Conservation (phyloP, 495 filamentous ascomycete species). For the Chaetomium fimeti region DNA sequence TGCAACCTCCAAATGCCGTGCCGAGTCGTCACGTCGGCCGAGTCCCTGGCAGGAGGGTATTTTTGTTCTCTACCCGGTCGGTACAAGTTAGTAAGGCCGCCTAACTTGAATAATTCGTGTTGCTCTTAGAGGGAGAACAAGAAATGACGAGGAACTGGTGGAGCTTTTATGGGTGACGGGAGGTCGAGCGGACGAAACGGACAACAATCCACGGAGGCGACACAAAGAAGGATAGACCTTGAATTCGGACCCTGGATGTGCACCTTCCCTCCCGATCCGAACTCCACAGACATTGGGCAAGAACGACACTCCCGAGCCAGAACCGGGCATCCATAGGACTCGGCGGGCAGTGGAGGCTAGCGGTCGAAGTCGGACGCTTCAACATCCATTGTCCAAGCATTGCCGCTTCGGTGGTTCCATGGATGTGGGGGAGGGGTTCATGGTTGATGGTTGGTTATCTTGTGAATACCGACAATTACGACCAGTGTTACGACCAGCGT, state of each 20-base stretch:
- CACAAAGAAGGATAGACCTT: conserved; percentile 13
- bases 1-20: conserved; percentile 21
- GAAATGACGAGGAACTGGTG: not conserved
- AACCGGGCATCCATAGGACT: too few species aligned
- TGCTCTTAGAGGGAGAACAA: not conserved
- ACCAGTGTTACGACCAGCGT: too few species aligned
- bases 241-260: conserved; percentile 5
- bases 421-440: not conserved
- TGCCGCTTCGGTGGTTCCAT: not conserved
- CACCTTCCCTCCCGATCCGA: conserved; percentile 13
- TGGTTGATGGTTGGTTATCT: too few species aligned
- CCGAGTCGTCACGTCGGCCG: not conserved
- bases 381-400: conserved; percentile 1
- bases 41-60: not conserved
- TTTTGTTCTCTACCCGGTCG: not conserved
- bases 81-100: not conserved
- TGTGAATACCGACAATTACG: not conserved
- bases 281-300: conserved; percentile 14
- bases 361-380: too few species aligned
- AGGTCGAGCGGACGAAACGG: conserved; percentile 14
- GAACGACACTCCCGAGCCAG: conserved; percentile 13
- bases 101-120: not conserved
- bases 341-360: too few species aligned
- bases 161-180: not conserved
- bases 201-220: conserved; percentile 10